These are phyloP conservation scores for Pseudopyrenochaeta lycopersici DNA, from an alignment of 2,329 filamentous ascomycete genomes.

Conservation along the genomic window DNA sequence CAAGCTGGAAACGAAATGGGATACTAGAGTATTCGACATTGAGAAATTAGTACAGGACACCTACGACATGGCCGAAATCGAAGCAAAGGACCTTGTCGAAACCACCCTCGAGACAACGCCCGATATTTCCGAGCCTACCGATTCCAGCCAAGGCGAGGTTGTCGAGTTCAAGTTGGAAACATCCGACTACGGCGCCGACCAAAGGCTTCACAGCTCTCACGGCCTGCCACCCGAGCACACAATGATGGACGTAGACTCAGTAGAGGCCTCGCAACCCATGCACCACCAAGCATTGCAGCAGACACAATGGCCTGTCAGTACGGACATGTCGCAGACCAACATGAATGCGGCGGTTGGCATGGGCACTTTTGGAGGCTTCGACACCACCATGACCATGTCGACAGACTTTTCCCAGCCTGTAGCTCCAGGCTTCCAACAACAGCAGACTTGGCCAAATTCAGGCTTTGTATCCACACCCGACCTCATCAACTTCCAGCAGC, in stretches of 20 bases:
- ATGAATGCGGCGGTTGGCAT: constrained; percentile 40
- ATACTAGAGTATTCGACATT: constrained; percentile 62
- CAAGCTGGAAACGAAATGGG: constrained; percentile 71
- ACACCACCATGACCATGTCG: constrained; percentile 41
- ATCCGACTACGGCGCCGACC: constrained; percentile 39
- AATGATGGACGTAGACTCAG: constrained; percentile 48
- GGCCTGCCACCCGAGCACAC: constrained; percentile 38
- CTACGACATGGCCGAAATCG: constrained; percentile 61
- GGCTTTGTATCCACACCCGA: constrained; percentile 47
- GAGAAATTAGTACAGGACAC: constrained; percentile 66
- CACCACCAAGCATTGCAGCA: constrained; percentile 40
- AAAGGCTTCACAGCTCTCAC: constrained; percentile 41
- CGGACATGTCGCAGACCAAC: constrained; percentile 39
- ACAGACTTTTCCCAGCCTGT: constrained; percentile 44
- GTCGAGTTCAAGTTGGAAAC: constrained; percentile 48
- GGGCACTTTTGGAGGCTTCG: constrained; percentile 40
- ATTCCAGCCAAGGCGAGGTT: constrained; percentile 40
- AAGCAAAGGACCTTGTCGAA: constrained; percentile 38
- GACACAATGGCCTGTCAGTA: constrained; percentile 45
- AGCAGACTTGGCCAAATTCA: constrained; percentile 43
- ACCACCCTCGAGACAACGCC: constrained; percentile 30
- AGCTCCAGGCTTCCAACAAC: constrained; percentile 40
- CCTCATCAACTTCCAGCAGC: constrained; percentile 44
- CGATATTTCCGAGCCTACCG: constrained; percentile 34
- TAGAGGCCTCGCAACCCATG: constrained; percentile 41